Percentiles rank a stretch among this genome's conserved stretches.
Evolutionary conservation across 108 stramenopile genomes (phyloP).

Genomic region (Stephanodiscus minutulus): DNA sequence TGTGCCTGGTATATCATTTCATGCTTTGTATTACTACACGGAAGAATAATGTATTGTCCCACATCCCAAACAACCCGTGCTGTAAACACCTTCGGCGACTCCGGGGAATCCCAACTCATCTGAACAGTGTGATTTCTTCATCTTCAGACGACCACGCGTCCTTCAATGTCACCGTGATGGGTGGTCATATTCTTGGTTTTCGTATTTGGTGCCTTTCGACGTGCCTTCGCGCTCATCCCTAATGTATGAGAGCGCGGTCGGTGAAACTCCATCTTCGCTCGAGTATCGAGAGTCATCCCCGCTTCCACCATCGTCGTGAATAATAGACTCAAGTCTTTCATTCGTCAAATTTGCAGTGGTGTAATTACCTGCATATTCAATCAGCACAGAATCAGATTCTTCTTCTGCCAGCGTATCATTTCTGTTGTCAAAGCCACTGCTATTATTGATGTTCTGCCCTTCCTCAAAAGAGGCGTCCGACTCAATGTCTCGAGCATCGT

Average conservation of each 20-base stretch:
- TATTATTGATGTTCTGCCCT: not conserved
- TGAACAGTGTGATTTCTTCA: no score
- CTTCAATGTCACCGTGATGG: not conserved
- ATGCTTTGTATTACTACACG: no score
- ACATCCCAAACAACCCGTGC: no score
- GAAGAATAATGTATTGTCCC: no score
- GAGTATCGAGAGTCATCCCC: not conserved
- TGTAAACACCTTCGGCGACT: no score
- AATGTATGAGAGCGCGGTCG: not conserved
- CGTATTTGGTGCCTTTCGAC: not conserved
- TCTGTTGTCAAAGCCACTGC: not conserved
- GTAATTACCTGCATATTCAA: not conserved
- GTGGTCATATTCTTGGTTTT: not conserved
- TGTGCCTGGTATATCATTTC: no score
- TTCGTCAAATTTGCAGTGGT: not conserved
- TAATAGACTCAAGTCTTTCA: no score
- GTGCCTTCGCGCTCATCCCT: not conserved
- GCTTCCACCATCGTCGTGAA: not conserved
- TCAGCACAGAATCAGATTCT: not conserved
- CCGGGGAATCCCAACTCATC: no score
- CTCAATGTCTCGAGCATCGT: not conserved
- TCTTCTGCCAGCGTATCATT: not conserved
- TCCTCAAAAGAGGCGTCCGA: not conserved
- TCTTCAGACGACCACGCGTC: not conserved
- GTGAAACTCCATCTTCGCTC: no score